Base-by-base conservation (phyloP, 495 filamentous ascomycete species). In the Penicillium psychrofluorescens region DNA sequence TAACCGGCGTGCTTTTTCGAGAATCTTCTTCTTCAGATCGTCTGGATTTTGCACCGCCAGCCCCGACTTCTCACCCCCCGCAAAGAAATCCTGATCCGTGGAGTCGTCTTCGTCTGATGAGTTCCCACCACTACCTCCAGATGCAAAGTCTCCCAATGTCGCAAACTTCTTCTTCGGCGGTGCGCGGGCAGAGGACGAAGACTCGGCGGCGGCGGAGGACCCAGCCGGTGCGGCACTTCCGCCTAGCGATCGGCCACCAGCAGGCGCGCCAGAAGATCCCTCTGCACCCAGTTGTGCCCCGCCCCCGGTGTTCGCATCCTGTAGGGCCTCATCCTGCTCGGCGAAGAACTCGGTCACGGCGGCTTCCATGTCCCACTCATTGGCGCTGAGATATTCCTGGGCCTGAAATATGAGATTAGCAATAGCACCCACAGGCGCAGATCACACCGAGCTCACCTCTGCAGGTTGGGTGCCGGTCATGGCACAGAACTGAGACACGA, bases 61-160 rank as follows among this genome's bases (percentile, higher is more conserved):
- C 6, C 90, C 94, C 15, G 90, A 95, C 68, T 98, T 98, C 71
- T 95, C 92, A 36, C 92, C 92, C 40, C 92, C 92, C 7, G 92
- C 85, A 61, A 94, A 98, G 38, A 95, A 76, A 59, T 96, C 88
- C 43, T 88, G 79, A 7, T 83, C 79, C 30, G 74, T 71, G 16
- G 80, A 68, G 6, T 77, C 77, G 29, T 82, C 78, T 5, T 82
- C 76, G 12, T 80, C 77, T 27, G 81, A 75, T 5, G 76, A 75
- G 39, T 86, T 77, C 14, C 78, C 79, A 11, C 77, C 78, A 30
- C 22, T 22, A 22, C 56, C 52, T 29, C 57, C 67, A 35, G 64
- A 58, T 29, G 68, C 46, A 40, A 75, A 54, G 40, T 77, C 76
- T 35, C 74, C 72, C 29, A 83, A 40, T 13, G 79, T 81, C 31